Conservation (phyloP, 1,284 basidiomycete species). For the Pseudozyma hubeiensis region DNA sequence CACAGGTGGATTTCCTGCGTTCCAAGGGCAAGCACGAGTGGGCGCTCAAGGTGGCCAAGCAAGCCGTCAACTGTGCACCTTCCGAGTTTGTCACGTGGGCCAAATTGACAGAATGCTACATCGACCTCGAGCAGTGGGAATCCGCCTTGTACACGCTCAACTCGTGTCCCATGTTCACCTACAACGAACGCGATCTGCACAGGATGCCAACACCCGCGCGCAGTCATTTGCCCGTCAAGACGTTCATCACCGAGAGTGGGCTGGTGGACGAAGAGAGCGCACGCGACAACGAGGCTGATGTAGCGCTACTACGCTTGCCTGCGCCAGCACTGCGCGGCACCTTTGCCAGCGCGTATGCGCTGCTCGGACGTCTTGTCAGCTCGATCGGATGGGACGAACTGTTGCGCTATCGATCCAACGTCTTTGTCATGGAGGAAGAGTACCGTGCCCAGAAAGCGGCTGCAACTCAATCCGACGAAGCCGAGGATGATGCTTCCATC, state of each 20-base stretch:
- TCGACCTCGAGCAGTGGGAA: constrained; percentile 88
- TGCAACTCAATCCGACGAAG: constrained; percentile 23
- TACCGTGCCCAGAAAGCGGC: constrained; percentile 77
- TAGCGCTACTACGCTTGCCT: constrained; percentile 89
- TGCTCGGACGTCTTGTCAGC: constrained; percentile 88
- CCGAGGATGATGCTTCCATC: constrained; percentile 33
- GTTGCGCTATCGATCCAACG: constrained; percentile 87
- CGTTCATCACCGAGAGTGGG: constrained; percentile 81
- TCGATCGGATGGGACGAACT: constrained; percentile 99
- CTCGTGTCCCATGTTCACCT: constrained; percentile 99
- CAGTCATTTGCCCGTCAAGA: constrained; percentile 87
- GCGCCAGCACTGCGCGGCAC: constrained; percentile 94
- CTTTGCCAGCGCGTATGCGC: constrained; percentile 91
- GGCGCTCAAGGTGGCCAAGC: constrained; percentile 88
- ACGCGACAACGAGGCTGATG: constrained; percentile 93
- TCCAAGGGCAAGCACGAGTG: constrained; percentile 80
- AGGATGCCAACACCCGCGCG: constrained; percentile 83
- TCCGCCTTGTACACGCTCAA: constrained; percentile 90
- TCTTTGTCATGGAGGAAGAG: constrained; percentile 99
- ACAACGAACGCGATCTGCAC: constrained; percentile 94
- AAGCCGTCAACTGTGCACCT: constrained; percentile 96
- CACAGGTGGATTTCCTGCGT: constrained; percentile 91
- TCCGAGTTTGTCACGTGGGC: constrained; percentile 99
- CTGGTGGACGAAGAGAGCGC: constrained; percentile 73
- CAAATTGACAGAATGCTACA: constrained; percentile 93